A percentile compares a stretch with the other conserved stretches of the same genome.
These are phyloP conservation scores for Chytriomyces confervae DNA, from an alignment of 192 early-diverging fungal genomes.

Conservation along the genomic window DNA sequence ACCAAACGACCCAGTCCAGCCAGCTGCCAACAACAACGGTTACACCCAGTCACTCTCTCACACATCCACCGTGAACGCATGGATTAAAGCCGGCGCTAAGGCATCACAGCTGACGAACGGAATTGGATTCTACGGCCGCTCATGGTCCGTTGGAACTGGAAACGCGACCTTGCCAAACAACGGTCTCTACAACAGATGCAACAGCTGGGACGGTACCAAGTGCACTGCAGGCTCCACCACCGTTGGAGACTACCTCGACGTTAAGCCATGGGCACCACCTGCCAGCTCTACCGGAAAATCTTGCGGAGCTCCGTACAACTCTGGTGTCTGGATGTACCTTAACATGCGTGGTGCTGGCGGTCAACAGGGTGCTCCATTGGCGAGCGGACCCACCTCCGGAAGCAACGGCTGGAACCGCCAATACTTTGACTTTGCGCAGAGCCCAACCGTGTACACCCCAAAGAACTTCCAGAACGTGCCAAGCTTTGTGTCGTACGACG, in stretches of 20 bases:
- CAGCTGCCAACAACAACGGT: slow-evolving; percentile 18
- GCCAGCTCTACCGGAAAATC: not conserved
- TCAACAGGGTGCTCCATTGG: not conserved
- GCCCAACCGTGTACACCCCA: slow-evolving; percentile 57
- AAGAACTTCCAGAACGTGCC: slow-evolving; percentile 45
- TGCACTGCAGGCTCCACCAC: not conserved
- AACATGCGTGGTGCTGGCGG: slow-evolving; percentile 59
- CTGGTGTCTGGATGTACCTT: slow-evolving; percentile 67
- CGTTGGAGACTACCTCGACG: slow-evolving; percentile 28
- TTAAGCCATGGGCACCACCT: not conserved
- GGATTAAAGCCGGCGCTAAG: slow-evolving; percentile 6
- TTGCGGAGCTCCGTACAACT: not conserved
- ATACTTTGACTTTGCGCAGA: slow-evolving; percentile 59
- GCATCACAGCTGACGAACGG: slow-evolving; percentile 13
- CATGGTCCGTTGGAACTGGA: slow-evolving; percentile 7
- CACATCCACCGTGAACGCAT: not conserved
- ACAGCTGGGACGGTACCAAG: not conserved
- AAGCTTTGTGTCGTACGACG: slow-evolving; percentile 79
- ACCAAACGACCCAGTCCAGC: slow-evolving; percentile 9
- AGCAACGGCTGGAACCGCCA: slow-evolving; percentile 61
- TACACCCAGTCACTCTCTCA: slow-evolving; percentile 10
- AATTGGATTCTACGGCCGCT: slow-evolving; percentile 21
- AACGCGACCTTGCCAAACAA: not conserved
- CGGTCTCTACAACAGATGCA: slow-evolving; percentile 13
- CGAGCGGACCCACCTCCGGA: slow-evolving; percentile 34